phyloP scores from a whole-genome alignment of 352 stramenopile species.

The Phytophthora citricola region DNA sequence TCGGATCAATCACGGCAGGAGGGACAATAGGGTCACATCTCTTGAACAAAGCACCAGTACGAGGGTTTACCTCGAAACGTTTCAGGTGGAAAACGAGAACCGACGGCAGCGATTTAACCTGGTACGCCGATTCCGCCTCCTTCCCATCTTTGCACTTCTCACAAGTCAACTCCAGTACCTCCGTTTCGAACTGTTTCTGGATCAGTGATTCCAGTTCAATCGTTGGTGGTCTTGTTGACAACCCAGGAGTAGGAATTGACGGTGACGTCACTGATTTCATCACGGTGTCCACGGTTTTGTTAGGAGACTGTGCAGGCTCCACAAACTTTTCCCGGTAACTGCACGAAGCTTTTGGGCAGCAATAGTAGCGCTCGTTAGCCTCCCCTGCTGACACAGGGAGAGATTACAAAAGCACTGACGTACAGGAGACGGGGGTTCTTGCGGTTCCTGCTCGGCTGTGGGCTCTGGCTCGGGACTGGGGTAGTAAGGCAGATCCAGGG shows the following conservation, averaged over 20 bases:
- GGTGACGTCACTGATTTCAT: slow-evolving; percentile 15
- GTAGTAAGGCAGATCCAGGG: slow-evolving; percentile 74
- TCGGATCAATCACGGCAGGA: slow-evolving; percentile 50
- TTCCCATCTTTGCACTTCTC: slow-evolving; percentile 84
- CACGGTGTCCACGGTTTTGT: slow-evolving; percentile 8
- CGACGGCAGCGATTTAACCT: slow-evolving; percentile 70
- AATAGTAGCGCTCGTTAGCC: slow-evolving; percentile 50
- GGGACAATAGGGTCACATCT: slow-evolving; percentile 80
- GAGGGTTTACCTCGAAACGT: slow-evolving; percentile 83
- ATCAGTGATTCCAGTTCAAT: slow-evolving; percentile 71
- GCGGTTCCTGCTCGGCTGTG: slow-evolving; percentile 38
- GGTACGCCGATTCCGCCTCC: slow-evolving; percentile 64
- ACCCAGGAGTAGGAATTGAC: slow-evolving; percentile 13
- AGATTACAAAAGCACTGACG: slow-evolving; percentile 71
- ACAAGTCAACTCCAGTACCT: slow-evolving; percentile 81
- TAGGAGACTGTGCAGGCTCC: slow-evolving; percentile 14
- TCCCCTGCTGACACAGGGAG: slow-evolving; percentile 40
- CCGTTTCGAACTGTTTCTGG: slow-evolving; percentile 79
- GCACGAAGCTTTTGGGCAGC: slow-evolving; percentile 67
- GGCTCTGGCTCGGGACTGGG: slow-evolving; percentile 30
- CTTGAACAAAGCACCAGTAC: slow-evolving; percentile 77
- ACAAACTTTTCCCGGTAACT: slow-evolving; percentile 63
- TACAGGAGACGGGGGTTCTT: slow-evolving; percentile 39
- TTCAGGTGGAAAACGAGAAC: slow-evolving; percentile 87
- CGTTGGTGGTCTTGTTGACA: slow-evolving; percentile 18